Base-by-base conservation (phyloP, 2,329 filamentous ascomycete genomes). In the Cephalotrichum gorgonifer region DNA sequence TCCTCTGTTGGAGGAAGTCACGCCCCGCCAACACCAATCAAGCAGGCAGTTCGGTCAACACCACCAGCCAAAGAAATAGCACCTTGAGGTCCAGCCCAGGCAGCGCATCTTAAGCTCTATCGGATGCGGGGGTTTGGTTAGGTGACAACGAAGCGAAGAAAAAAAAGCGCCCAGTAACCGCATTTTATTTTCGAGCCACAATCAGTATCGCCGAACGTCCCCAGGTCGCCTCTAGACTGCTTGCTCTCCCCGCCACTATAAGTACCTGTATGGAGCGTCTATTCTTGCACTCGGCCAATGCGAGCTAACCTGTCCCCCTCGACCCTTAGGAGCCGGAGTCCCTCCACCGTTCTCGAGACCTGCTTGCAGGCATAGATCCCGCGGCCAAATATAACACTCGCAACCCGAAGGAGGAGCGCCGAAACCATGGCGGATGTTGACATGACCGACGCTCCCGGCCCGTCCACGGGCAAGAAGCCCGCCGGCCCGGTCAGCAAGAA, bases 371-470 rank as follows among this genome's bases (percentile, higher is more conserved):
- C 11, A 22, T 20, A 30, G 28, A 6, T 12, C 12, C 28, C 4
- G 9, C 22, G 12, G 3, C n/a, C 4, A 11, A 39, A 39, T 20
- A 22, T 9, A 39, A 22, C 17, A 39, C 35, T 2, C 35, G 17
- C 35, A 4, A 22, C 12, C 35, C 35, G n/a, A 39, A 39, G 22
- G 35, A 39, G 35, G 17, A 6, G 12, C 17, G n/a, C 26, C 23
- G 6, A 43, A 43, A 23, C 49, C 54, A 97, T 97, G 93, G 87
- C 90, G 51, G 93, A 98, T 69, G 84, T 97, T 46, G 89, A 96
- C 62, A 97, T 97, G 93, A 86, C 87, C 49, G 93, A 97, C 67
- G 89, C 86, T 43, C 80, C 81, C 30, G 67, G 76, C 54, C 70
- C 72, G 20, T 69, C 74, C 25, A 86, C 82, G 66, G 77, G 75